phyloP scores from a whole-genome alignment of 2,329 filamentous ascomycete species.

The Cercospora citrullina region DNA sequence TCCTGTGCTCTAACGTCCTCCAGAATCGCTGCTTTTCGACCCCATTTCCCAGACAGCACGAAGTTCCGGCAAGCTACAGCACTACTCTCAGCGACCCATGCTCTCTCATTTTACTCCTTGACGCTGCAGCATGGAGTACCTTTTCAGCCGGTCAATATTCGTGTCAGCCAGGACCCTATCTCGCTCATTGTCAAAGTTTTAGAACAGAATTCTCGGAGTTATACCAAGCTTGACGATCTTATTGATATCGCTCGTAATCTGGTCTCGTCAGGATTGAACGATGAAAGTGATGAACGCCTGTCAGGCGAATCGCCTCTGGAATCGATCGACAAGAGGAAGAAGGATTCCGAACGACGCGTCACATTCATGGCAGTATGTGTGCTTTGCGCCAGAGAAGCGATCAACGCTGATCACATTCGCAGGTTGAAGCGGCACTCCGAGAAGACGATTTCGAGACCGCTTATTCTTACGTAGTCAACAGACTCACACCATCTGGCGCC shows the following conservation, averaged over 20 bases:
- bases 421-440: constrained; percentile 67
- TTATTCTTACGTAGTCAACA: constrained; percentile 77
- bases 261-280: constrained; percentile 53
- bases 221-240: constrained; percentile 72
- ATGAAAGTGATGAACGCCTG: constrained; percentile 30
- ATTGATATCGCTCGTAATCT: constrained; percentile 68
- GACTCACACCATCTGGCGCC: constrained; percentile 50
- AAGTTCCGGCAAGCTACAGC: constrained; percentile 60
- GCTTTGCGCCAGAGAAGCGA: neutral
- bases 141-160: constrained; percentile 74
- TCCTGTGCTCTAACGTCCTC: constrained; percentile 15
- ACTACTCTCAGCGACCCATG: constrained; percentile 71
- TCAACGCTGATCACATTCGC: neutral
- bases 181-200: constrained; percentile 71
- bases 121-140: constrained; percentile 77
- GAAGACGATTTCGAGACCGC: constrained; percentile 85
- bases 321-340: constrained; percentile 25
- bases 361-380: constrained; percentile 65
- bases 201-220: constrained; percentile 72
- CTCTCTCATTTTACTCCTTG: constrained; percentile 72
- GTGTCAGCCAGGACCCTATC: constrained; percentile 74
- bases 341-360: constrained; percentile 62
- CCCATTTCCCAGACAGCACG: constrained; percentile 55
- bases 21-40: constrained; percentile 65
- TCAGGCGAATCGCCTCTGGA: constrained; percentile 38